Percentiles rank a stretch among this genome's conserved stretches.
Conservation (phyloP, 495 filamentous ascomycete genomes). For the Chaetomium tenue region DNA sequence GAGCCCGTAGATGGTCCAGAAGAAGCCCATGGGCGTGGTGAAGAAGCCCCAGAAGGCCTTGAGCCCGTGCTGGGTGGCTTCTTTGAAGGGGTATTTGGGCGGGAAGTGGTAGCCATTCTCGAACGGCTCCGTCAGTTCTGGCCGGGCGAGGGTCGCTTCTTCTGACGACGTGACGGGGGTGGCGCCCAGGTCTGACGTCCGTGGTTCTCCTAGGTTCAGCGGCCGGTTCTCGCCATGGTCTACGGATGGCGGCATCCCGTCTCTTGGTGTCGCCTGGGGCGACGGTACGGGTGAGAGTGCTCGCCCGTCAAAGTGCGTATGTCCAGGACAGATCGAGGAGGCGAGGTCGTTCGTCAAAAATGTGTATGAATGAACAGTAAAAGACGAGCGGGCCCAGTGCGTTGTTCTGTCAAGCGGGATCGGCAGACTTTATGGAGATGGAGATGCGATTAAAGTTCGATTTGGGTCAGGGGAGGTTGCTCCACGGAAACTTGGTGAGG, state of each 20-base stretch:
- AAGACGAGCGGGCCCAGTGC: conserved; percentile 46
- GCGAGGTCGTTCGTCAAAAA: conserved; percentile 50
- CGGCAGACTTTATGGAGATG: not conserved
- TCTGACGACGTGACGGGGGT: not conserved
- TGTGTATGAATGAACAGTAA: conserved; percentile 39
- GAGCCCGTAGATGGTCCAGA: conserved; percentile 74
- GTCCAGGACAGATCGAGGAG: conserved; percentile 26
- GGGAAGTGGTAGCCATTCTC: conserved; percentile 69
- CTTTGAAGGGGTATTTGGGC: conserved; percentile 62
- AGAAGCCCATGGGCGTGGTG: conserved; percentile 66
- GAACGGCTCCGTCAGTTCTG: conserved; percentile 29
- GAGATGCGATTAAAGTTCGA: not conserved
- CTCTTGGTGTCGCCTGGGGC: not conserved
- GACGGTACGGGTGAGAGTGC: not conserved
- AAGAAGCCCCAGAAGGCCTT: conserved; percentile 56
- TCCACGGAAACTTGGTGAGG: not conserved
- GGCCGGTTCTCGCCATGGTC: not conserved
- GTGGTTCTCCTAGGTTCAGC: not conserved
- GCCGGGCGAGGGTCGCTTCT: conserved; percentile 10
- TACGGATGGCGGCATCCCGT: no score
- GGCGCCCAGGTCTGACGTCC: not conserved
- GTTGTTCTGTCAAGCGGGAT: conserved; percentile 29
- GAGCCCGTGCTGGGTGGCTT: conserved; percentile 55
- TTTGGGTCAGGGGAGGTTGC: not conserved
- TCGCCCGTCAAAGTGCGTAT: not conserved